Evolutionary conservation across 257 asterid species (phyloP), one percentile per base, ranked within the genome.

Genomic region (Marsdenia floribunda): DNA sequence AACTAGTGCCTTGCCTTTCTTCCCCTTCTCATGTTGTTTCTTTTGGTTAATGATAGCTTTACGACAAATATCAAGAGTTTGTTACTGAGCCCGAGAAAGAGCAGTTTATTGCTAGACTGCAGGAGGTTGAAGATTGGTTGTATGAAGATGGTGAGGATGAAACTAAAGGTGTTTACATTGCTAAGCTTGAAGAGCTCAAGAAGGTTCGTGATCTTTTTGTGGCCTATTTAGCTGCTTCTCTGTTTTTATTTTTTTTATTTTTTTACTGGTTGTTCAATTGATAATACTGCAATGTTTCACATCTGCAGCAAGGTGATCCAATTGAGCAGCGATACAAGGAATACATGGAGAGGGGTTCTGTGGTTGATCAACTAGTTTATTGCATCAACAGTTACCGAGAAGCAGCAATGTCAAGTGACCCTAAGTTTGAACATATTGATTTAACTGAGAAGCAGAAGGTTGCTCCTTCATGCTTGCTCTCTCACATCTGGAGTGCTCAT

Each of bases 111-210:
- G 80, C 86, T 63, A 83, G 66, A 80, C 97, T 92, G 46, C 99
- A 95, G 88, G 94, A 88, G 86, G 91, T 87, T 22, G 99, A 95
- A 82, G 97, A 95, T 80, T 95, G 99, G 99, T 81, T 95, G 72
- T 95, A 95, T 24, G 98, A 95, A 76, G 99, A 89, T 61, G 99
- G 99, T 0, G 99, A 92, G 81, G 99, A 95, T 79, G 99, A 95
- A 81, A 89, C 90, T 4, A 86, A 86, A 76, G 90, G 90, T 38
- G 90, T 86, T 5, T 93, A 93, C 53, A 37, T 89, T 57, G 91
- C 98, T 63, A 90, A 93, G 79, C 89, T 93, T 80, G 97, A 90
- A 64, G 98, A 93, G 84, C 94, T 93, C 35, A 91, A 86, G 76
- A 83, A 86, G 90, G 90, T 83, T 19, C 15, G 75, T 21, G 42